Evolutionary conservation across 768 basidiomycete species (phyloP).

Genomic region (Mycena haematopus): DNA sequence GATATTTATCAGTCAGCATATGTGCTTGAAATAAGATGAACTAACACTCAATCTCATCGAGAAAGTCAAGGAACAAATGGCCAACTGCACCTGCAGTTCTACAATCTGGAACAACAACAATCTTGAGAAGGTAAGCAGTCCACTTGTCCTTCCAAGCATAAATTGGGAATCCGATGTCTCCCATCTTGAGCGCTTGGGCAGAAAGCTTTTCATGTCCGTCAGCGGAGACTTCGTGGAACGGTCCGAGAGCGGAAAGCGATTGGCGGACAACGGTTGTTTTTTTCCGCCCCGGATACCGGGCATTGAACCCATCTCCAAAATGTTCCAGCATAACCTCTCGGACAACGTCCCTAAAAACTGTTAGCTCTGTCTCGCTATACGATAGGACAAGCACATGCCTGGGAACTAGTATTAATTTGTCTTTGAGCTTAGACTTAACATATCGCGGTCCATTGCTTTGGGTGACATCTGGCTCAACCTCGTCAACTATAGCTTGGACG

Average conservation of each 20-base stretch:
- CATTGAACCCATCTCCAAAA: slow-evolving; percentile 3
- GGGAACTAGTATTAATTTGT: slow-evolving; percentile 2
- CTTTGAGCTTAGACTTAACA: not conserved
- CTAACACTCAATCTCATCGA: slow-evolving; percentile 35
- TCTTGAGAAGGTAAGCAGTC: slow-evolving; percentile 26
- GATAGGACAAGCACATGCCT: too few species aligned
- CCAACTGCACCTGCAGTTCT: slow-evolving; percentile 33
- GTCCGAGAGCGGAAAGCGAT: not conserved
- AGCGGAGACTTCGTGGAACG: slow-evolving; percentile 32
- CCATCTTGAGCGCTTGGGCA: slow-evolving; percentile 36
- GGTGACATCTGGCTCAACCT: not conserved
- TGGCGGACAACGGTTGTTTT: not conserved
- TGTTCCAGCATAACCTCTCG: slow-evolving; percentile 7
- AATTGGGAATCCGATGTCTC: slow-evolving; percentile 33
- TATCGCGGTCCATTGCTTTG: slow-evolving; percentile 4
- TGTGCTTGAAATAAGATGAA: not conserved
- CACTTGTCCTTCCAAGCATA: slow-evolving; percentile 32
- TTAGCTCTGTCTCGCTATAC: too few species aligned
- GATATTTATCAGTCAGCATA: not conserved
- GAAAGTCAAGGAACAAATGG: slow-evolving; percentile 42
- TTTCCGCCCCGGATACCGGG: not conserved
- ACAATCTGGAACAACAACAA: slow-evolving; percentile 36
- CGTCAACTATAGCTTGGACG: slow-evolving; percentile 1
- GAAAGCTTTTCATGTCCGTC: slow-evolving; percentile 42
- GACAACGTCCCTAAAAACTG: not conserved